Evolutionary conservation across 169 alveolate species (phyloP).

Genomic region (Sarcocystis neurona): DNA sequence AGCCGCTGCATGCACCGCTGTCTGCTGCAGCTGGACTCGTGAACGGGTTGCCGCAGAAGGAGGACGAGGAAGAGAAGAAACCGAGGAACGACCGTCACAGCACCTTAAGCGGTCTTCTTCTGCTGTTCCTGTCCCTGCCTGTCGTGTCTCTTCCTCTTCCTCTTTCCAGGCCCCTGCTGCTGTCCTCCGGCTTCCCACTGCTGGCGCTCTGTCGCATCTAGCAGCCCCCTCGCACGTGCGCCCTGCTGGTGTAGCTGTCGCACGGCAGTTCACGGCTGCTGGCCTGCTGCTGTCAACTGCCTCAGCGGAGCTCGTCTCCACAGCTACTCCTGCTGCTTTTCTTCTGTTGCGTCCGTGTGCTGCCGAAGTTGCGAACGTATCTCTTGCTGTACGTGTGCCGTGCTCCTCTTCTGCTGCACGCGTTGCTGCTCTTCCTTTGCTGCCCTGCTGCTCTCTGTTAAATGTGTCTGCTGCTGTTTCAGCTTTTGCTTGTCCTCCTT

Average conservation of each 20-base stretch:
- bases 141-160: background rate
- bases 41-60: no score
- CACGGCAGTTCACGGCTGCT: no score
- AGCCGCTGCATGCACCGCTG: background rate
- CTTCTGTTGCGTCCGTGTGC: background rate
- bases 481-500: background rate
- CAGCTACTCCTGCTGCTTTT: background rate
- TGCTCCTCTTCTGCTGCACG: no score
- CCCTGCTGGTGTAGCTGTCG: conserved; percentile 3
- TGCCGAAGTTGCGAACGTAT: no score
- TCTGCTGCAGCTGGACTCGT: background rate
- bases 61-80: no score
- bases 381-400: no score
- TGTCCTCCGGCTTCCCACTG: background rate
- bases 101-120: no score
- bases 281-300: background rate
- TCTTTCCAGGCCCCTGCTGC: background rate
- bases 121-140: background rate
- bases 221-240: background rate
- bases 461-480: no score
- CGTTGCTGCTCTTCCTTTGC: no score
- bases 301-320: background rate
- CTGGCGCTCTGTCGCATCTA: no score
- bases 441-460: no score
- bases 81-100: no score